These are phyloP conservation scores for Coemansia sp. DNA, from an alignment of 192 early-diverging fungal genomes.

Conservation along the genomic window DNA sequence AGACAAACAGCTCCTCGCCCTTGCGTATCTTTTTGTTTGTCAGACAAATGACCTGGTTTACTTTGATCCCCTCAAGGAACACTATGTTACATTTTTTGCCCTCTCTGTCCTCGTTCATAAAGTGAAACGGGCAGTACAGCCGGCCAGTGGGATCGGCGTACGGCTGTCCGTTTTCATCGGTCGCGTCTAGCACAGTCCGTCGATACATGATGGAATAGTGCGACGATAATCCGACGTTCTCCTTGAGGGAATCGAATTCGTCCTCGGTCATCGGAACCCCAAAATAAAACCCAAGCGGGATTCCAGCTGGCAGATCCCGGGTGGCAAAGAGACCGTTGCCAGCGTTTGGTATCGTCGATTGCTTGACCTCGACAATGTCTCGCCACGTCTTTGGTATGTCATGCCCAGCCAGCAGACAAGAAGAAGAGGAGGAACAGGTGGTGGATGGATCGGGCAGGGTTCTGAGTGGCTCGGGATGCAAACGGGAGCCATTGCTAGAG, in stretches of 20 bases:
- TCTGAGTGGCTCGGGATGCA: background rate
- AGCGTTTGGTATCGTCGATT: slow-evolving; percentile 63
- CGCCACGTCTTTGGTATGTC: slow-evolving; percentile 56
- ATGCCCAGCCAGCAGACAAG: background rate
- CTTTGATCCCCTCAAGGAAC: slow-evolving; percentile 74
- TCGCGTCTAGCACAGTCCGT: slow-evolving; percentile 87
- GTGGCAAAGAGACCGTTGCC: slow-evolving; percentile 77
- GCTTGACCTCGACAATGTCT: slow-evolving; percentile 64
- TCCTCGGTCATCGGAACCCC: slow-evolving; percentile 95
- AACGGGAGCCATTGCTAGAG: background rate
- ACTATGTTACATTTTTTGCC: slow-evolving; percentile 55
- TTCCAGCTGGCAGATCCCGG: slow-evolving; percentile 66
- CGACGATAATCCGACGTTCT: slow-evolving; percentile 69
- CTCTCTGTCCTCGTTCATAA: slow-evolving; percentile 76
- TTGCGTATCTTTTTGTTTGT: slow-evolving; percentile 63
- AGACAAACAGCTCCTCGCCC: slow-evolving; percentile 85
- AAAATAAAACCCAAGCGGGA: slow-evolving; percentile 89
- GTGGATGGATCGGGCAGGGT: background rate
- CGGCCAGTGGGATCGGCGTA: slow-evolving; percentile 60
- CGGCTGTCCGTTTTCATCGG: slow-evolving; percentile 74
- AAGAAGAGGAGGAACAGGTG: background rate
- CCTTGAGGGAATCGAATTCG: slow-evolving; percentile 87
- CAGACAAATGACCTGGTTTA: slow-evolving; percentile 86
- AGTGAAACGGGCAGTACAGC: slow-evolving; percentile 86
- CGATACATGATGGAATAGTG: slow-evolving; percentile 91